phyloP scores from a whole-genome alignment of 2,329 filamentous ascomycete genomes.

The Davidsoniella virescens region DNA sequence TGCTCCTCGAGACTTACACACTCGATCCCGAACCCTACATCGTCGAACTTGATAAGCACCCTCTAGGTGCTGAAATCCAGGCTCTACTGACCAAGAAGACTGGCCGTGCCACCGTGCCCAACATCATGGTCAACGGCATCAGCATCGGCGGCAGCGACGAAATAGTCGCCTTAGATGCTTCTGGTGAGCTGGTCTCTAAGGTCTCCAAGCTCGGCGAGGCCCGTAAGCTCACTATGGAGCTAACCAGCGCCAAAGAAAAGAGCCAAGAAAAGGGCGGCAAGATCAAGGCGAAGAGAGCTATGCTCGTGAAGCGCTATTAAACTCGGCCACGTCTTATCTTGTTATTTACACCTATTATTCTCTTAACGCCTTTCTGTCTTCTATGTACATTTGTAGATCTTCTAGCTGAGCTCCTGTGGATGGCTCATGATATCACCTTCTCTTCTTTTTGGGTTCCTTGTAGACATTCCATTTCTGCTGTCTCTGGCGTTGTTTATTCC shows the following conservation, averaged over 20 bases:
- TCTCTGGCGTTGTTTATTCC: constrained; percentile 3
- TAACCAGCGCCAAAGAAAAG: neutral
- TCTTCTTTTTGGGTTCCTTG: neutral
- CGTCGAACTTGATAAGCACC: constrained; percentile 77
- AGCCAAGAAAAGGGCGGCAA: constrained; percentile 1
- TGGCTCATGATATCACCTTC: neutral
- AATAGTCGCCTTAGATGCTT: constrained; percentile 52
- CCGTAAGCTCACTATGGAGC: constrained; percentile 12
- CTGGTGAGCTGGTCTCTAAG: constrained; percentile 51
- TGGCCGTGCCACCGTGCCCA: constrained; percentile 74
- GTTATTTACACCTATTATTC: neutral
- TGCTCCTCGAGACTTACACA: constrained; percentile 69
- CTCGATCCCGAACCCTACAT: constrained; percentile 73
- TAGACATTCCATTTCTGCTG: neutral
- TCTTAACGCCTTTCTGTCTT: too few relatives aligned
- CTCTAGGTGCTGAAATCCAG: constrained; percentile 58
- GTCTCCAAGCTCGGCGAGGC: constrained; percentile 54
- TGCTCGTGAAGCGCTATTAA: constrained; percentile 3
- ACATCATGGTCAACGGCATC: constrained; percentile 72
- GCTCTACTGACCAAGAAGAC: constrained; percentile 55
- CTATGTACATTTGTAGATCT: too few relatives aligned
- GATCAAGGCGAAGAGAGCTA: constrained; percentile 2
- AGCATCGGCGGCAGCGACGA: constrained; percentile 88
- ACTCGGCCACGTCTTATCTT: neutral
- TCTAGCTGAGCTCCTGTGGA: neutral